Evolutionary conservation across 2,329 filamentous ascomycete genomes (phyloP).

Genomic region (Hymenoscyphus albidus): DNA sequence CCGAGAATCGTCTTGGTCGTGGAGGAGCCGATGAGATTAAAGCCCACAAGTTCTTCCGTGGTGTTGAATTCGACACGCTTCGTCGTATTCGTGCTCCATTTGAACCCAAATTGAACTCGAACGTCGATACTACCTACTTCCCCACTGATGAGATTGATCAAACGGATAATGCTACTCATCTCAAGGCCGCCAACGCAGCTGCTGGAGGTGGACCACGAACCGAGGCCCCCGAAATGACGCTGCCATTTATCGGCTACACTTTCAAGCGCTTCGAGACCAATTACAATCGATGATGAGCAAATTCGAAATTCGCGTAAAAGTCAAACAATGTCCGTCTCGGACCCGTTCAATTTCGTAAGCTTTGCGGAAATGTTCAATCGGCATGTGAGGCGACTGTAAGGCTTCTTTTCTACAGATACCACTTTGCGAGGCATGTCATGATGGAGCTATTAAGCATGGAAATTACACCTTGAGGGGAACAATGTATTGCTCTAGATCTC

Average conservation of each 20-base stretch:
- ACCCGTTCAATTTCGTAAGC: background rate
- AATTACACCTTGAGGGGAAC: constrained; percentile 10
- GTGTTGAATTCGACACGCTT: constrained; percentile 90
- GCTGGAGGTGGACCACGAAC: constrained; percentile 52
- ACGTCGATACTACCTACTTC: constrained; percentile 97
- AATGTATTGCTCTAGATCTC: constrained; percentile 11
- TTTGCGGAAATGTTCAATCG: constrained; percentile 7
- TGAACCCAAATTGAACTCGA: constrained; percentile 87
- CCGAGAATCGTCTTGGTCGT: constrained; percentile 84
- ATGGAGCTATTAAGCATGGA: constrained; percentile 16
- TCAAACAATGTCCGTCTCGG: background rate
- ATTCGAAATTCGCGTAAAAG: background rate
- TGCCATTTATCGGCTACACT: constrained; percentile 94
- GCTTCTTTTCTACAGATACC: constrained; percentile 22
- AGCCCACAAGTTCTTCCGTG: constrained; percentile 90
- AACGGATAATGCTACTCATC: constrained; percentile 83
- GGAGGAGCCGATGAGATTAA: constrained; percentile 90
- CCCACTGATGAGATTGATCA: constrained; percentile 98
- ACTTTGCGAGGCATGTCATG: constrained; percentile 21
- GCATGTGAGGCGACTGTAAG: constrained; percentile 8
- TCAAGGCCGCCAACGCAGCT: constrained; percentile 67
- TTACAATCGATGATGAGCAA: constrained; percentile 48
- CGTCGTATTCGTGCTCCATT: constrained; percentile 93
- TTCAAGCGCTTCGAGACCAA: constrained; percentile 92
- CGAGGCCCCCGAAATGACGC: constrained; percentile 87